A percentile compares a stretch with the other conserved stretches of the same genome.
phyloP scores from a whole-genome alignment of 257 asterid species.

The Hygrophila difformis region DNA sequence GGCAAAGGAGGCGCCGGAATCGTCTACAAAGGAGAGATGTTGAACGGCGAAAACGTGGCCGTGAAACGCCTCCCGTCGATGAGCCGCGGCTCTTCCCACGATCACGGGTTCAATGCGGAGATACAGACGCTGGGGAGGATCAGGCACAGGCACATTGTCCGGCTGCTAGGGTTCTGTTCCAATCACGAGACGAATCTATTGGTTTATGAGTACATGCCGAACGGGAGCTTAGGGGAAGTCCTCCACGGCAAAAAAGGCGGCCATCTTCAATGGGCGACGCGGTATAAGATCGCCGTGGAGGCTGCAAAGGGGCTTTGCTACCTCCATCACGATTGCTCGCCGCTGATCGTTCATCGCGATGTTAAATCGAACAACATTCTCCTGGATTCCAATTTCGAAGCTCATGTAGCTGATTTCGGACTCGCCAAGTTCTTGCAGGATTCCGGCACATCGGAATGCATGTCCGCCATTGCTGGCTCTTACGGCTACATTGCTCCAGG shows the following conservation, averaged over 20 bases:
- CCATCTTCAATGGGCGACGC: constrained; percentile 70
- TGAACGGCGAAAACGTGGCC: constrained; percentile 57
- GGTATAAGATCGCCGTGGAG: constrained; percentile 71
- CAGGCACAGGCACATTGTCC: constrained; percentile 72
- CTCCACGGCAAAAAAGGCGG: constrained; percentile 86
- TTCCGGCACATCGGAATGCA: constrained; percentile 34
- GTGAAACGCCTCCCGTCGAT: constrained; percentile 66
- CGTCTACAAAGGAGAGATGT: constrained; percentile 62
- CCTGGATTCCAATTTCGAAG: constrained; percentile 58
- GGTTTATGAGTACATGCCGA: constrained; percentile 81
- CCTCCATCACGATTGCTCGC: constrained; percentile 87
- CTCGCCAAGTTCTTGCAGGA: constrained; percentile 31
- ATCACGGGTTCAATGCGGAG: constrained; percentile 86
- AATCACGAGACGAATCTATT: constrained; percentile 71
- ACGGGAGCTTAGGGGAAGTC: constrained; percentile 77
- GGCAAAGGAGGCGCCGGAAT: constrained; percentile 91
- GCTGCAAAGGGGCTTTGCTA: constrained; percentile 80
- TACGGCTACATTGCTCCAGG: constrained; percentile 74
- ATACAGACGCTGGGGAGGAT: constrained; percentile 83
- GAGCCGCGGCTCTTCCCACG: constrained; percentile 74
- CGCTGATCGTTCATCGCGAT: constrained; percentile 75
- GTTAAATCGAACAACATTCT: constrained; percentile 16
- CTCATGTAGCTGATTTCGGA: constrained; percentile 7
- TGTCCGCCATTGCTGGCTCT: constrained; percentile 73
- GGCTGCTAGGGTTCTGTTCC: constrained; percentile 70